These are phyloP conservation scores for Fennellomyces sp. DNA, from an alignment of 371 early-diverging fungal genomes.

Conservation along the genomic window DNA sequence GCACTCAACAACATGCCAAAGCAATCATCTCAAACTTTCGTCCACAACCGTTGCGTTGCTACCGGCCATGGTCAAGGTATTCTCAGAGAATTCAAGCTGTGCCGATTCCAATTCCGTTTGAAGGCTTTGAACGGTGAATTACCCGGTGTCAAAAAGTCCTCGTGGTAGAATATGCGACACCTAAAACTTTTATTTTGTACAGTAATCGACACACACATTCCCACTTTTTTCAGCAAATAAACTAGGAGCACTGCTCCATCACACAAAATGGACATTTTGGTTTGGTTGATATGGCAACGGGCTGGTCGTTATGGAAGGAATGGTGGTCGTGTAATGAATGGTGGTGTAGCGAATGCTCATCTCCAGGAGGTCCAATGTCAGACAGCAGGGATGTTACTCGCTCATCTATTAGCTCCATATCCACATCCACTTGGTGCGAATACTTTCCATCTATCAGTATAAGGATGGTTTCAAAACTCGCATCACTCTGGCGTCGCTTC, in stretches of 20 bases:
- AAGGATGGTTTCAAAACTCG: slow-evolving; percentile 5
- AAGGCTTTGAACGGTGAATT: slow-evolving; percentile 84
- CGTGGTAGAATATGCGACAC: slow-evolving; percentile 72
- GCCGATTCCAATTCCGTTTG: slow-evolving; percentile 82
- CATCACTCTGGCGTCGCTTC: background rate
- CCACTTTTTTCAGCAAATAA: background rate
- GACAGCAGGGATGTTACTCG: background rate
- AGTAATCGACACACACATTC: background rate
- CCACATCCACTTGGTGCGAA: slow-evolving; percentile 10
- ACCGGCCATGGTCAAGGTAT: slow-evolving; percentile 88
- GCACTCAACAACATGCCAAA: slow-evolving; percentile 77
- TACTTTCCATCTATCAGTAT: slow-evolving; percentile 9
- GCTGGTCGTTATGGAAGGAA: background rate
- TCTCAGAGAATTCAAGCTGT: slow-evolving; percentile 78
- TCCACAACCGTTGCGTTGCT: slow-evolving; percentile 80
- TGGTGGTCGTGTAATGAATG: no score
- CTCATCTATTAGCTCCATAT: slow-evolving; percentile 8
- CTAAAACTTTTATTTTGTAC: slow-evolving; percentile 2
- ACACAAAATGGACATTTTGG: background rate
- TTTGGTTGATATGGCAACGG: background rate
- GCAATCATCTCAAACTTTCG: slow-evolving; percentile 66
- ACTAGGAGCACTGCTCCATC: background rate
- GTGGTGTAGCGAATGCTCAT: no score
- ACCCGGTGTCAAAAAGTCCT: slow-evolving; percentile 83
- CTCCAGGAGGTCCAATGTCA: background rate